Evolutionary conservation across 306 rosid species (phyloP).

Genomic region (Cicer pinnatifidum): DNA sequence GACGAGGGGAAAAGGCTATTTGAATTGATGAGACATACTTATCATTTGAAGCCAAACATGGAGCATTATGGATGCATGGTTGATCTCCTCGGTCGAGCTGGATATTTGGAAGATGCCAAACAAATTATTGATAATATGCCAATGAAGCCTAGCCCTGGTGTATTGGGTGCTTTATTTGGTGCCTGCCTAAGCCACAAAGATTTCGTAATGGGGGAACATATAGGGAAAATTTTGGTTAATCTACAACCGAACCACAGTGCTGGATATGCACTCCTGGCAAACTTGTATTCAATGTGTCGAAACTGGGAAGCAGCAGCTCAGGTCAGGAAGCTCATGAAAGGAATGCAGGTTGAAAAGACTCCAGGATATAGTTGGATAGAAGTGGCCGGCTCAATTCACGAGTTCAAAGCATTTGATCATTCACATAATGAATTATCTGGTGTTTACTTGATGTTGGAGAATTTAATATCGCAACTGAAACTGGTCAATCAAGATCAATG

Average conservation of each 20-base stretch:
- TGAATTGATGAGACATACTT: conserved; percentile 43
- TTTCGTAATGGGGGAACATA: conserved; percentile 48
- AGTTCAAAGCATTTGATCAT: conserved; percentile 46
- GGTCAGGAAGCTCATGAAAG: conserved; percentile 56
- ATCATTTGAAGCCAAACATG: conserved; percentile 52
- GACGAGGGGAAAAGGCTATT: conserved; percentile 48
- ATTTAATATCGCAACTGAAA: conserved; percentile 39
- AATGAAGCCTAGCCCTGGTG: conserved; percentile 50
- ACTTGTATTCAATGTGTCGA: conserved; percentile 47
- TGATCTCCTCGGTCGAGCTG: conserved; percentile 56
- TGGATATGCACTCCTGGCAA: conserved; percentile 54
- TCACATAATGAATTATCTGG: conserved; percentile 41
- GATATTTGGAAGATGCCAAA: conserved; percentile 54
- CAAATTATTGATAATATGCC: conserved; percentile 52
- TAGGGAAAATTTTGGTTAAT: conserved; percentile 50
- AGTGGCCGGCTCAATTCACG: conserved; percentile 48
- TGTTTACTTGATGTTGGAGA: conserved; percentile 42
- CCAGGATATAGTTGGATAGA: conserved; percentile 57
- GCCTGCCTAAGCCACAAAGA: conserved; percentile 52
- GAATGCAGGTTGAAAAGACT: conserved; percentile 44
- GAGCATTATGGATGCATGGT: conserved; percentile 61
- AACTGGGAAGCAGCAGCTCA: conserved; percentile 58
- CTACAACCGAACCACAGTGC: conserved; percentile 41
- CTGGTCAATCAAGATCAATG: not conserved
- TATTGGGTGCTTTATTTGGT: conserved; percentile 51